Base-by-base conservation (phyloP, 116 monocot species). In the Thalassia testudinum region DNA sequence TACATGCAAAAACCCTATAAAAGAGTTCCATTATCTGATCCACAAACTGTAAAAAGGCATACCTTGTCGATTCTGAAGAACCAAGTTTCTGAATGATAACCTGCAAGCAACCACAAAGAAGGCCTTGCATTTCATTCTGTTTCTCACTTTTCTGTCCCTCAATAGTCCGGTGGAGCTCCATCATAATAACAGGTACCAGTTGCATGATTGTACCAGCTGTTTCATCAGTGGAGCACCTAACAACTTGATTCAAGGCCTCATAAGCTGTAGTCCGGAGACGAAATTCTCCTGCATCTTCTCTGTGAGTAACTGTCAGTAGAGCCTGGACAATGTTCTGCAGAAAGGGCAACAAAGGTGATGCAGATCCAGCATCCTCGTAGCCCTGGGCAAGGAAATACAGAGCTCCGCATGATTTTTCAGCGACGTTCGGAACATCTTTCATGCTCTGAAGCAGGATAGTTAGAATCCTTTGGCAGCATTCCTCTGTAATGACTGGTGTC, bases 341-440 rank as follows among this genome's bases (percentile, higher is more conserved):
- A 68, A 63, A 47, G 26, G 64, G 74, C 21, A 64, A 26, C 24
- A 63, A 21, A 1, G 63, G 63, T 53, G 53, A 66, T 16, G 52
- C 57, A 22, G 26, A 45, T 2, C 27, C 71, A 1, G 26, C 52
- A 58, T 68, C 54, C 40, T 74, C 74, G 49, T 68, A 74, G 27
- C 68, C 74, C n/a, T 74, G 74, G 21, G 64, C 74, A 59, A 74
- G 74, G 27, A 64, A 74, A 74, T 74, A 74, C 34, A 74, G 63
- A 16, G 68, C 74, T n/a, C 74, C 74, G 59, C 74, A 74, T 10
- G 59, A 67, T n/a, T n/a, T n/a, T n/a, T 63, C 64, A 45, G 68
- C 63, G 21, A 74, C 74, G 64, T 64, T 74, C 27, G 74, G 74
- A 26, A 55, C 64, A 68, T 74, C 74, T 43, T 64, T 74, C 26